A percentile compares a stretch with the other conserved stretches of the same genome.
Evolutionary conservation across 2,329 filamentous ascomycete species (phyloP).

Genomic region (Xylaria multiplex): DNA sequence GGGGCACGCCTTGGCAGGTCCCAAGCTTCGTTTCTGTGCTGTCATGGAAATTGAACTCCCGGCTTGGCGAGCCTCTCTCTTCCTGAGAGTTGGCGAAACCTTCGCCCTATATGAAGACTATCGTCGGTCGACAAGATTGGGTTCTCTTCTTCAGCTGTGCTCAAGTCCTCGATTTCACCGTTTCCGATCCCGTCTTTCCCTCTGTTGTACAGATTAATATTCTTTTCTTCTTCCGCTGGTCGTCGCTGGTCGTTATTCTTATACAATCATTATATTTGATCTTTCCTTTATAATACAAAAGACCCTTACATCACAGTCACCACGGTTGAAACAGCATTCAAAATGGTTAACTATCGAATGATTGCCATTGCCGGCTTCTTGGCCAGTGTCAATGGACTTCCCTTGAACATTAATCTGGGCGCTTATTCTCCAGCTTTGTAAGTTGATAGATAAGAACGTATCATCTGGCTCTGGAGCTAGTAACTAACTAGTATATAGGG

Average conservation of each 20-base stretch:
- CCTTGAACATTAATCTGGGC: conserved; percentile 57
- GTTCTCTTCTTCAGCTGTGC: conserved; percentile 49
- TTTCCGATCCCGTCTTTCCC: conserved; percentile 43
- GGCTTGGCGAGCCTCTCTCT: conserved; percentile 34
- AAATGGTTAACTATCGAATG: conserved; percentile 53
- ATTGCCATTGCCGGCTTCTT: conserved; percentile 52
- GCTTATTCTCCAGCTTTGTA: conserved; percentile 58
- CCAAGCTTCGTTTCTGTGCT: conserved; percentile 38
- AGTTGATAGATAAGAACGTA: conserved; percentile 29
- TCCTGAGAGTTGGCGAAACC: conserved; percentile 14
- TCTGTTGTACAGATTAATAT: conserved; percentile 42
- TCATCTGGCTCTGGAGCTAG: background rate
- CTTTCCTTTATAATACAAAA: conserved; percentile 25
- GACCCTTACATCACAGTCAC: conserved; percentile 15
- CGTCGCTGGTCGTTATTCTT: conserved; percentile 51
- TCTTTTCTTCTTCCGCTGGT: conserved; percentile 49
- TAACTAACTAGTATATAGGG: conserved; percentile 45
- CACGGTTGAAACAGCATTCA: conserved; percentile 32
- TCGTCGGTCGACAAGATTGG: conserved; percentile 38
- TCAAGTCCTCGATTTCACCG: conserved; percentile 45
- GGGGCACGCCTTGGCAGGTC: conserved; percentile 46
- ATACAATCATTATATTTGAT: conserved; percentile 40
- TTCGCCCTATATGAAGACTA: conserved; percentile 49
- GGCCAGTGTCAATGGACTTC: conserved; percentile 50
- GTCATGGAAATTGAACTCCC: conserved; percentile 36